Evolutionary conservation across 2,329 filamentous ascomycete genomes (phyloP).

Genomic region (Cordyceps cicadae): DNA sequence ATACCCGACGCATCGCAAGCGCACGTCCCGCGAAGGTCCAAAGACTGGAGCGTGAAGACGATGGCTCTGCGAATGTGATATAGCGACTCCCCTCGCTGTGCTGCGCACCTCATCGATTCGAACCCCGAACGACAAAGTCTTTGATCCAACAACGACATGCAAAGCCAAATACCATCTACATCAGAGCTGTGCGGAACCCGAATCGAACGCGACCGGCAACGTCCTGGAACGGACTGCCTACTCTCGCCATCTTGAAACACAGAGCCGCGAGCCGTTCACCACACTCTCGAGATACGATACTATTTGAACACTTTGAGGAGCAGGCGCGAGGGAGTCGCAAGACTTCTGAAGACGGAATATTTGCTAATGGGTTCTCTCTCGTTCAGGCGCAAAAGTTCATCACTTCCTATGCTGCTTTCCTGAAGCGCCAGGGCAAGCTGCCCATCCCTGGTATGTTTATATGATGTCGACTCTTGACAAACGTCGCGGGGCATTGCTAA

Average conservation of each 20-base stretch:
- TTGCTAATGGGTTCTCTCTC: constrained; percentile 51
- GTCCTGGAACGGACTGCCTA: constrained; percentile 9
- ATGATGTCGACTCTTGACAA: no score
- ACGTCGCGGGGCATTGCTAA: background rate
- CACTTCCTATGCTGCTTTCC: constrained; percentile 73
- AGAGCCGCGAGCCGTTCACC: constrained; percentile 1
- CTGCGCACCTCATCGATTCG: constrained; percentile 2
- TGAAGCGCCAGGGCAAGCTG: constrained; percentile 92
- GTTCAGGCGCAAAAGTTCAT: constrained; percentile 81
- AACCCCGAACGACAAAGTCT: background rate
- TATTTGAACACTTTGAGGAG: constrained; percentile 33
- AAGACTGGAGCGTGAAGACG: background rate
- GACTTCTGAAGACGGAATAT: constrained; percentile 66
- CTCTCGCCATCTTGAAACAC: constrained; percentile 1
- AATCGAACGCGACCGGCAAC: constrained; percentile 10
- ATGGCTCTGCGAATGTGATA: background rate
- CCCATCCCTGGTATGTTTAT: constrained; percentile 69
- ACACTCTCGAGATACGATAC: background rate
- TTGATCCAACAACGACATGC: background rate
- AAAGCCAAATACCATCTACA: background rate
- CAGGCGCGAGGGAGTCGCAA: constrained; percentile 67
- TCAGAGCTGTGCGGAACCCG: background rate
- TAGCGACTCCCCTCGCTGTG: constrained; percentile 10
- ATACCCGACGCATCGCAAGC: constrained; percentile 9
- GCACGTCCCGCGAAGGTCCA: background rate